phyloP scores from a whole-genome alignment of 306 rosid genomes.

The Oemleria cerasiformis region DNA sequence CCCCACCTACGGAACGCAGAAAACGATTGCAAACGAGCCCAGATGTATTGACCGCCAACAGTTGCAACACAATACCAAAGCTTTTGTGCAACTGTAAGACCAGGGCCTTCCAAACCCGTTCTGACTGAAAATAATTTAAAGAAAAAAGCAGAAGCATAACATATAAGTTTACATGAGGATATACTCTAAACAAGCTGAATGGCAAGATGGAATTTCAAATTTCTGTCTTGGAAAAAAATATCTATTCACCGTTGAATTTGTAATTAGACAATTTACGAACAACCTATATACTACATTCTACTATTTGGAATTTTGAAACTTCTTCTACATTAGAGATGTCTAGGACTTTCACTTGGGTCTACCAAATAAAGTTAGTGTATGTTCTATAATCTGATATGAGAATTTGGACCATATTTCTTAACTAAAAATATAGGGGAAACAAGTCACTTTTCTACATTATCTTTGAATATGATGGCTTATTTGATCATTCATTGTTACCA shows the following conservation, averaged over 20 bases:
- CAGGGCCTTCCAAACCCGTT: constrained; percentile 97
- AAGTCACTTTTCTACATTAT: neutral
- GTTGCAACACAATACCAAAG: constrained; percentile 89
- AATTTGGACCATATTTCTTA: neutral
- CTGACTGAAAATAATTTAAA: constrained; percentile 53
- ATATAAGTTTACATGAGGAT: neutral
- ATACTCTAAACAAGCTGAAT: neutral
- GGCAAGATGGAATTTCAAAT: neutral
- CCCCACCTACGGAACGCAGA: constrained; percentile 99
- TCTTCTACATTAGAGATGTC: neutral
- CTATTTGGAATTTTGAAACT: neutral
- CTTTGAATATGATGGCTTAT: neutral
- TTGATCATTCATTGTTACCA: neutral
- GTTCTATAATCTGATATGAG: neutral
- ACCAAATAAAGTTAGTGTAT: neutral
- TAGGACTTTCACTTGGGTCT: neutral
- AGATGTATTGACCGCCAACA: constrained; percentile 94
- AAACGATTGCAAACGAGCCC: constrained; percentile 92
- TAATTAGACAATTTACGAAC: neutral
- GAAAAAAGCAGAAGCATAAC: constrained; percentile 15
- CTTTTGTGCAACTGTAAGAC: constrained; percentile 88
- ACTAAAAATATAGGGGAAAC: neutral
- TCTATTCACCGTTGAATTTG: neutral
- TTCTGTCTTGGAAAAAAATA: neutral
- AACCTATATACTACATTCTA: neutral